A percentile compares a stretch with the other conserved stretches of the same genome.
Conservation (phyloP, 2,329 filamentous ascomycete species). For the Penicillium sp. region DNA sequence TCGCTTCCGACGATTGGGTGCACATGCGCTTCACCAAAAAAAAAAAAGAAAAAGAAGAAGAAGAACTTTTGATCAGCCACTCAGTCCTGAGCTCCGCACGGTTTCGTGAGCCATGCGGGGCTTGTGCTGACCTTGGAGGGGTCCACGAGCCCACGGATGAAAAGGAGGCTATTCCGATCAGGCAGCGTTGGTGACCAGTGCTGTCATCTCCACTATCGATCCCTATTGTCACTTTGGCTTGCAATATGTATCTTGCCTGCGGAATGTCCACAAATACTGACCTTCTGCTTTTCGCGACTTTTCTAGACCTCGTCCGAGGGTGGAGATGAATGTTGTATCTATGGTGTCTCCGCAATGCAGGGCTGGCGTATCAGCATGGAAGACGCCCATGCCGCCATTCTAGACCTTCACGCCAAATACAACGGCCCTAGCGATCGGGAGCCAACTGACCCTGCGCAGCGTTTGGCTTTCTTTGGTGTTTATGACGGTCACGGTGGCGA, state of each 20-base stretch:
- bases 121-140: constrained; percentile 13
- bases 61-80: neutral
- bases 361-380: constrained; percentile 99
- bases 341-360: constrained; percentile 97
- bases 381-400: constrained; percentile 82
- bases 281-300: constrained; percentile 1
- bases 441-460: constrained; percentile 61
- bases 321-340: constrained; percentile 87
- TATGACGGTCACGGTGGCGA: constrained; percentile 97
- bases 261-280: neutral
- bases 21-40: neutral
- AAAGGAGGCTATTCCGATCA: constrained; percentile 4
- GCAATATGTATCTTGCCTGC: neutral
- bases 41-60: no score
- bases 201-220: neutral
- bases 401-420: constrained; percentile 69
- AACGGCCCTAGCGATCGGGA: constrained; percentile 44
- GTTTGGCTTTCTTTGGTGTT: constrained; percentile 92
- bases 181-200: neutral
- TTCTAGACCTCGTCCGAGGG: constrained; percentile 76
- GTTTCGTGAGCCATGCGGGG: constrained; percentile 23
- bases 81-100: neutral
- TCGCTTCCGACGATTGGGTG: neutral
- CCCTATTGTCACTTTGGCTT: neutral
- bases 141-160: constrained; percentile 5